Base-by-base conservation (phyloP, 495 filamentous ascomycete genomes). In the Penicillium bovifimosum region DNA sequence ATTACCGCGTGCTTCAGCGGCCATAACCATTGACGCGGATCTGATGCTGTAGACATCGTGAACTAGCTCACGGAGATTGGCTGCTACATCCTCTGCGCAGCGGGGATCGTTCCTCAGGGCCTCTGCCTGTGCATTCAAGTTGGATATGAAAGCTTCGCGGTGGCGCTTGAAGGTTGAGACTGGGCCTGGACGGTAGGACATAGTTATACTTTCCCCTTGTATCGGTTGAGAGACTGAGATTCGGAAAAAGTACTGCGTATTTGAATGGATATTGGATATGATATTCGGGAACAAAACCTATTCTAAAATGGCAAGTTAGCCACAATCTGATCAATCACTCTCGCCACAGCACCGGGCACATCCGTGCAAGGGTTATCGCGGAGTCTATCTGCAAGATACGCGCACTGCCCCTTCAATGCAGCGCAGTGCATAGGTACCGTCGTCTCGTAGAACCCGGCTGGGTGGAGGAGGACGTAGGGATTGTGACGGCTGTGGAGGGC, bases 281-380 rank as follows among this genome's bases (percentile, higher is more conserved):
- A 41, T 27, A 41, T 28, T 42, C 26, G 11, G 13, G 18, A 11
- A 28, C 5, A 14, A 26, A 5, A n/a, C 9, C 32, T 38, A 48
- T 28, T 13, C 27, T 28, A 28, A 29, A 48, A 18, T 6, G 27
- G 24, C n/a, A 38, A 36, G 24, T 48, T 47, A 47, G 44, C 20
- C 6, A 28, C 32, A 24, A 36, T 34, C 13, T 14, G 20, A 34
- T 47, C 44, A 27, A 47, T 24, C 8, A 26, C 5, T 5, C 3
- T 26, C 6, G 44, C 44, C 1, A 36, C 32, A 13, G 44, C 13
- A 10, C 24, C 6, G 17, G 44, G 44, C 5, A 47, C 18, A 4
- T 35, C 44, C 5, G 44, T 47, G 43, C 43, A 46, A 13, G 20
- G 28, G 43, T 46, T 46, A 18, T 46, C 43, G 43, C 43, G 43